Evolutionary conservation across 2,329 filamentous ascomycete species (phyloP), one percentile per base, ranked within the genome.

Genomic region (Chaetomium olivaceum): DNA sequence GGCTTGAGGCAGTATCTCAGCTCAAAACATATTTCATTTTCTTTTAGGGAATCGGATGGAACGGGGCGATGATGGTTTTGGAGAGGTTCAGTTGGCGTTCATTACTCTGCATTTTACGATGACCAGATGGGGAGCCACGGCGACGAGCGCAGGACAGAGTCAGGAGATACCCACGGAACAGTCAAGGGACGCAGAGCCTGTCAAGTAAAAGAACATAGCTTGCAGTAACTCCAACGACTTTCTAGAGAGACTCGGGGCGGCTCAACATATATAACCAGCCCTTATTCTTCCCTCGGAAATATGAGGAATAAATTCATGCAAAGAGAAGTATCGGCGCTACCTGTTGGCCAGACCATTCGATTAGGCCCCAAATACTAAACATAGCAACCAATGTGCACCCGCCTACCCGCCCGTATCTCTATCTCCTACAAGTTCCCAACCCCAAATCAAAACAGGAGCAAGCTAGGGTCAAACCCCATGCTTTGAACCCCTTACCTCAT

Each of bases 401-500:
- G 23, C 31, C n/a, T n/a, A n/a, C n/a, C 51, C 25, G 7, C 11
- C 55, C 46, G 46, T 7, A 61, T 27, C 48, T 43, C 48, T 36
- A 39, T 50, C 51, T 50, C 27, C 57, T 50, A 61, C 59, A 61
- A 46, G 7, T 19, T n/a, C n/a, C 43, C 14, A 27, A n/a, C 12
- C 29, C 29, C 29, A 60, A 29, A 61, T 6, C 25, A 33, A 31
- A 29, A 19, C 31, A 48, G 16, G 27, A 33, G 3, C 31, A 46
- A 3, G 29, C 23, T 6, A 55, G 33, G 6, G 31, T 19, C 36
- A 2, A 56, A 7, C 54, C 33, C 60, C 3, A n/a, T n/a, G 2
- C 29, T 7, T 51, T 23, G 3, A 27, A 2, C 21, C 8, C 23
- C 57, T 64, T 78, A 87, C 77, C 85, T 83, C 85, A 87, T 98